These are phyloP conservation scores for Talaromyces sp. DNA, from an alignment of 2,329 filamentous ascomycete genomes.

Conservation along the genomic window DNA sequence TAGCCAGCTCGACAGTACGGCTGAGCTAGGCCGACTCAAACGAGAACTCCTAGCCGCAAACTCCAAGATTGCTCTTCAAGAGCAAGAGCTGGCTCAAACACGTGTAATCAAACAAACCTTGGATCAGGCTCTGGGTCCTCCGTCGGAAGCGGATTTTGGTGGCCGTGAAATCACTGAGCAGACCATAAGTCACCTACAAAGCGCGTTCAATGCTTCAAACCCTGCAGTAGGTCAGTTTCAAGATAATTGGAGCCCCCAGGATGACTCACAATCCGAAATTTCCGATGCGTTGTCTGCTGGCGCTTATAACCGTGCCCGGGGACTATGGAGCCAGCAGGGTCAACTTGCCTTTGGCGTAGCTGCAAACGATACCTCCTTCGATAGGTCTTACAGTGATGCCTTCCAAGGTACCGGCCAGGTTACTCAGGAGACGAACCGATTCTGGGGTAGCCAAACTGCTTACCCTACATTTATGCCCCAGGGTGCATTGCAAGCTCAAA, in stretches of 20 bases:
- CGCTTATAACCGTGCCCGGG: slow-evolving; percentile 44
- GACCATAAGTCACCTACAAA: slow-evolving; percentile 54
- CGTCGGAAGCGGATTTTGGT: slow-evolving; percentile 56
- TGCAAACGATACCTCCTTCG: slow-evolving; percentile 22
- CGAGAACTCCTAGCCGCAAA: slow-evolving; percentile 60
- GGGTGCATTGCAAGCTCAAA: slow-evolving; percentile 32
- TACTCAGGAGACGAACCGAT: slow-evolving; percentile 33
- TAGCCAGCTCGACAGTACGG: slow-evolving; percentile 35
- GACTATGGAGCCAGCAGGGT: slow-evolving; percentile 33
- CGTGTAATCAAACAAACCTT: slow-evolving; percentile 64
- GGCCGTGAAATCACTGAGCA: slow-evolving; percentile 54
- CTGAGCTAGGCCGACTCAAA: slow-evolving; percentile 59
- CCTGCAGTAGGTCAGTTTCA: slow-evolving; percentile 45
- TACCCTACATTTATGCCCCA: slow-evolving; percentile 24
- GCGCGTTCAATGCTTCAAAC: slow-evolving; percentile 56
- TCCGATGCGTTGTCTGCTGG: slow-evolving; percentile 47
- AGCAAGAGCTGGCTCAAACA: slow-evolving; percentile 63
- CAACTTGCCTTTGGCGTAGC: slow-evolving; percentile 33
- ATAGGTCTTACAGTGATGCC: slow-evolving; percentile 32
- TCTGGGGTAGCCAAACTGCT: slow-evolving; percentile 32
- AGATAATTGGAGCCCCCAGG: slow-evolving; percentile 47
- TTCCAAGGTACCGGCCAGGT: slow-evolving; percentile 22
- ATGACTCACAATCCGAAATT: slow-evolving; percentile 50
- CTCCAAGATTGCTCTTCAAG: slow-evolving; percentile 61
- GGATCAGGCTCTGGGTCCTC: slow-evolving; percentile 59